Conservation (phyloP, 768 basidiomycete genomes). For the Macrolepiota dolichaula region DNA sequence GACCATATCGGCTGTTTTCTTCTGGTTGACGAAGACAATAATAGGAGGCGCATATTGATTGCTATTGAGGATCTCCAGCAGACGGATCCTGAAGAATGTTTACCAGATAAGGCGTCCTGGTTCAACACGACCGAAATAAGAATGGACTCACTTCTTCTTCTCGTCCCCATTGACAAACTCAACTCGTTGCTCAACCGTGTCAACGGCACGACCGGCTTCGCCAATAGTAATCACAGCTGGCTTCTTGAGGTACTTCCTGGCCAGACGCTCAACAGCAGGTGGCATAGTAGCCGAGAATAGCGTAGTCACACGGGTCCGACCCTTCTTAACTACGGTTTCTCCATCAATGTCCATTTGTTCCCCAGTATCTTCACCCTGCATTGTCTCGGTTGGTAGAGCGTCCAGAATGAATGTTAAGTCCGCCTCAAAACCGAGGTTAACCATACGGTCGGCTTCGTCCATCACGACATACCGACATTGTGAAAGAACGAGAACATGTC, state of each 20-base stretch:
- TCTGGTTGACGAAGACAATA: conserved; percentile 99
- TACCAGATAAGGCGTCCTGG: conserved; percentile 7
- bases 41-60: conserved; percentile 84
- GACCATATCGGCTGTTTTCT: conserved; percentile 98
- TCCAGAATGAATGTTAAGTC: conserved; percentile 95
- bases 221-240: conserved; percentile 98
- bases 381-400: conserved; percentile 80
- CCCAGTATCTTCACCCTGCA: conserved; percentile 80
- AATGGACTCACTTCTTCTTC: conserved; percentile 81
- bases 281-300: conserved; percentile 99
- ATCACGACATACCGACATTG: conserved; percentile 99
- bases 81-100: conserved; percentile 51
- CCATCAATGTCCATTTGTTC: conserved; percentile 80
- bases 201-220: conserved; percentile 96
- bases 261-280: conserved; percentile 90
- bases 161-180: conserved; percentile 93
- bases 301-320: conserved; percentile 88
- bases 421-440: conserved; percentile 93
- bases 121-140: not conserved
- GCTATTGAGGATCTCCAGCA: conserved; percentile 92
- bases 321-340: conserved; percentile 63
- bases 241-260: conserved; percentile 88
- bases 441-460: conserved; percentile 99
- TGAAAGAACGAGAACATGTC: conserved; percentile 90
- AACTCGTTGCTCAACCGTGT: conserved; percentile 94